Base-by-base conservation (phyloP, 306 rosid genomes). In the Elaeagnus macrophylla region DNA sequence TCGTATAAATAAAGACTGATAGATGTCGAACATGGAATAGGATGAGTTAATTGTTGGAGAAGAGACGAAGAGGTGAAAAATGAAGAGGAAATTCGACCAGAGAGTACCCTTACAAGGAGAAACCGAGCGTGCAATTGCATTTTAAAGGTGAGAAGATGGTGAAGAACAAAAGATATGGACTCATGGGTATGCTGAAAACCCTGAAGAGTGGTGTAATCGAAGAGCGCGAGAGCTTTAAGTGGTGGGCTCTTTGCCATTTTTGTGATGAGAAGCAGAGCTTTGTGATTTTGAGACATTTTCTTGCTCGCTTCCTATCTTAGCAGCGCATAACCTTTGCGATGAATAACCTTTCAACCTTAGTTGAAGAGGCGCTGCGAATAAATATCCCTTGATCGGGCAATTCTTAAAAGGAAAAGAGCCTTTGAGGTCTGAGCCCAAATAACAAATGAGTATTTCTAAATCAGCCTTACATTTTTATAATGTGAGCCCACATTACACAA, bases 161-260 rank as follows among this genome's bases (percentile, higher is more conserved):
- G 59, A n/a, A 84, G 46, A 35, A 70, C 65, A 71, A 72, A 80
- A 50, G 72, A 71, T 7, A 76, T 67, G 9, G 95, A 76, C n/a
- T 80, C 72, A 44, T 54, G 25, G 19, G 74, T 66, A 61, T 82
- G 84, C 51, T 64, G 61, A 68, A 82, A 12, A 47, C 82, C 81
- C 32, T 75, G 39, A 41, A 43, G 11, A 14, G 59, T 71, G 12
- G 72, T 61, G 48, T 67, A 39, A 61, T 65, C 67, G 73, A 86
- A 79, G 51, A 86, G 44, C 14, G 73, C 62, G 0, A 83, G 61
- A 13, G 93, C 85, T 63, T 76, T 70, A 8, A 15, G 7, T 7
- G 89, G 86, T 43, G 86, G 81, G 14, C 51, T 53, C 57, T 85
- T 85, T 60, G 77, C 81, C 88, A 86, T 80, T 64, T 76, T 82